Evolutionary conservation across 1,139 yeast genomes (phyloP), one percentile per base, ranked within the genome.

Genomic region (Hanseniaspora sp.): DNA sequence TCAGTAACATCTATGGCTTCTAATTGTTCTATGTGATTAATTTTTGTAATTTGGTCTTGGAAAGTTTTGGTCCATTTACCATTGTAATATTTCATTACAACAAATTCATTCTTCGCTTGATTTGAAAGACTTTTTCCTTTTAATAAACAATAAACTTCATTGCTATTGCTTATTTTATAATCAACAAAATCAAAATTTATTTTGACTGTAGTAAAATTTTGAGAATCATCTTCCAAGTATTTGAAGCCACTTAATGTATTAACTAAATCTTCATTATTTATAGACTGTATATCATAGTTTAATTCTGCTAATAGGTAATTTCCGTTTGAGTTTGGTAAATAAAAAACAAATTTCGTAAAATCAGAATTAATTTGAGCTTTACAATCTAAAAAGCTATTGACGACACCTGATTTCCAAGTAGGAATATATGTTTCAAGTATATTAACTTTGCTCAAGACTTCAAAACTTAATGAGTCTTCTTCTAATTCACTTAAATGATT

Each of bases 261-360:
- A 3, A 7, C 11, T n/a, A 46, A 8, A 37, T 46, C 18, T 9
- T 4, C n/a, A 15, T 13, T 35, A 35, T 48, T 23, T 4, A 41
- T 43, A 2, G 54, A 51, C 15, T 51, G 54, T 12, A 51, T 17
- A 38, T 51, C 54, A 17, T 51, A 51, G 17, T 38, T 31, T 12
- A 51, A 31, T 31, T 31, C 12, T 7, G 38, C 30, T 9, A 44
- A 44, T 13, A 23, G 37, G 9, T 46, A 44, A n/a, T 8, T 28
- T 18, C 40, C 47, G 3, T 33, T 30, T 23, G 31, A 12, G n/a
- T 35, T 33, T 7, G 38, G n/a, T 13, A 44, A 31, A 31, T 38
- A 44, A 6, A 51, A 13, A 13, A 38, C 28, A 23, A 51, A 18
- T 15, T 44, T 51, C 2, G 54, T 28, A 23, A 18, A 51, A 23